These are phyloP conservation scores for Lachancea kluyveri DNA, from an alignment of 805 yeast species.

Conservation along the genomic window DNA sequence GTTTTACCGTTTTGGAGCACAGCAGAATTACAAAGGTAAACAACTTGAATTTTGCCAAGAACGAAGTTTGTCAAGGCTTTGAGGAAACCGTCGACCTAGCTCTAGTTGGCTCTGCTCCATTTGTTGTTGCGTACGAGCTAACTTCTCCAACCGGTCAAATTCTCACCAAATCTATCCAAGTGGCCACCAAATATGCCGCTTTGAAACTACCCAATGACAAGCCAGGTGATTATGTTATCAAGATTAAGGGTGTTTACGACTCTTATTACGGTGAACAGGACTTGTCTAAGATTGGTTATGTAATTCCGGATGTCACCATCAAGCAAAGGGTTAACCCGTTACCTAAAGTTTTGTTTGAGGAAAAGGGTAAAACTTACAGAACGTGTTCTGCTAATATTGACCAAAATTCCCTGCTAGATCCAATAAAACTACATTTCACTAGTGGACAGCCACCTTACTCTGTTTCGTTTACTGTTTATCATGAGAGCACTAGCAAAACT, in stretches of 20 bases:
- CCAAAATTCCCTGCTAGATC: conserved; percentile 33
- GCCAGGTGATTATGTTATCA: conserved; percentile 58
- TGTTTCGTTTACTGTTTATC: conserved; percentile 50
- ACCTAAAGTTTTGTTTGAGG: conserved; percentile 54
- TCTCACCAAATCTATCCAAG: conserved; percentile 36
- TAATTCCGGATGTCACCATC: conserved; percentile 33
- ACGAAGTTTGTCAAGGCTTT: conserved; percentile 42
- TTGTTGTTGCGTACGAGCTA: conserved; percentile 61
- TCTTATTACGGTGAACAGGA: conserved; percentile 46
- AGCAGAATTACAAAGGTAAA: conserved; percentile 19
- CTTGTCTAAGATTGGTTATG: conserved; percentile 24
- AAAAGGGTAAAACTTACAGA: conserved; percentile 42
- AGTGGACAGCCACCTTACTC: conserved; percentile 58
- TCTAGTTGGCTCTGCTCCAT: conserved; percentile 58
- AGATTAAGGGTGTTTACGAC: conserved; percentile 60
- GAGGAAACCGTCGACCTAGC: conserved; percentile 45
- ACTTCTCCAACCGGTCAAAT: conserved; percentile 48
- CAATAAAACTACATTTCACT: conserved; percentile 47
- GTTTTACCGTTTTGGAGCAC: conserved; percentile 33
- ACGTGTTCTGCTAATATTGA: conserved; percentile 40
- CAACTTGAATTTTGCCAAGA: conserved; percentile 27
- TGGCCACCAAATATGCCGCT: conserved; percentile 46
- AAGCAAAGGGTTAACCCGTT: conserved; percentile 49
- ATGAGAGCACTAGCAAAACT: conserved; percentile 51
- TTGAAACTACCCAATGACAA: conserved; percentile 38